Evolutionary conservation across 768 basidiomycete genomes (phyloP).

Genomic region (Leccinum boreale): DNA sequence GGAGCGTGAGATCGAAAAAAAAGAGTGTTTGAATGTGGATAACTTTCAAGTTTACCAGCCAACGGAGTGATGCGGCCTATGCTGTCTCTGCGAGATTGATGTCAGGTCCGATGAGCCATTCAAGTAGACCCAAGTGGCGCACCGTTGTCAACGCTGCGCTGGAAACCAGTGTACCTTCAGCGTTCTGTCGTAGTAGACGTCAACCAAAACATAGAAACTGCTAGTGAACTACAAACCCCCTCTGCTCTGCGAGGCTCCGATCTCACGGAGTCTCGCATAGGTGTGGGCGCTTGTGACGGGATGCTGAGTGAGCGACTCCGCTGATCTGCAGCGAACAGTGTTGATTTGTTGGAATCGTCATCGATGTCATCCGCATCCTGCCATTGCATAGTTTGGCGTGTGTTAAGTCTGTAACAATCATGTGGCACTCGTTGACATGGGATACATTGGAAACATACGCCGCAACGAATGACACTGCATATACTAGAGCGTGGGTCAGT

Average conservation of each 20-base stretch:
- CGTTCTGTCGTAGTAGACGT: conserved; percentile 1
- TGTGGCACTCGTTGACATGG: neutral
- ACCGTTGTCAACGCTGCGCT: conserved; percentile 2
- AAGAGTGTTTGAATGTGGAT: neutral
- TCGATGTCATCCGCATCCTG: conserved; percentile 46
- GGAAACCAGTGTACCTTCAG: neutral
- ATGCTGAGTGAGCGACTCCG: neutral
- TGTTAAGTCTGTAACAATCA: conserved; percentile 49
- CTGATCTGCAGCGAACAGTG: neutral
- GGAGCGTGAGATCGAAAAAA: neutral
- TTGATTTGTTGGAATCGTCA: conserved; percentile 21
- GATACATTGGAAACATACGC: conserved; percentile 40
- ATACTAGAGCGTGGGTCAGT: conserved; percentile 37
- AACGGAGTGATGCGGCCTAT: conserved; percentile 4
- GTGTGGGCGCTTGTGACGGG: conserved; percentile 1
- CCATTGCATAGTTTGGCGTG: conserved; percentile 50
- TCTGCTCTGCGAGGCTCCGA: neutral
- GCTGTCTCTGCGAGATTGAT: neutral
- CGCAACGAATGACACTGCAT: conserved; percentile 61
- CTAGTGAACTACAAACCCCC: conserved; percentile 8
- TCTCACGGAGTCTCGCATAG: neutral
- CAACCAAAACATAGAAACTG: neutral
- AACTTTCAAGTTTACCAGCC: conserved; percentile 5
- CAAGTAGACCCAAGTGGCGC: neutral
- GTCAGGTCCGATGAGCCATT: neutral